A percentile compares a stretch with the other conserved stretches of the same genome.
These are phyloP conservation scores for Pseudogymnoascus sp. DNA, from an alignment of 2,329 filamentous ascomycete genomes.

Conservation along the genomic window DNA sequence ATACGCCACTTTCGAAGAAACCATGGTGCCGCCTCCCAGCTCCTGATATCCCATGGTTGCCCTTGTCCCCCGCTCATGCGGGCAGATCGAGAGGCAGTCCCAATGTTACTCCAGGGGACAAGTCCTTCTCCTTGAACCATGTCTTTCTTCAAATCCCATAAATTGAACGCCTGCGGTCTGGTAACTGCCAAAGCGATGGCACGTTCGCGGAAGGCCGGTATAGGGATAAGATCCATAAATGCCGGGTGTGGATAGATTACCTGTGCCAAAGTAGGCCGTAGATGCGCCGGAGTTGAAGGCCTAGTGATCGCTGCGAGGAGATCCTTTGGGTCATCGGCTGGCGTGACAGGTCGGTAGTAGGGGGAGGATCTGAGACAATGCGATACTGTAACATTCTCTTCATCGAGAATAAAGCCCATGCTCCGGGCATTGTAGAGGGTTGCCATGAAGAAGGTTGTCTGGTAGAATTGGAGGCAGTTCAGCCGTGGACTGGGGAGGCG, in stretches of 20 bases:
- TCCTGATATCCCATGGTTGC: conserved; percentile 31
- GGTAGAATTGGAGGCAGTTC: conserved; percentile 18
- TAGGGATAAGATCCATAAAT: conserved; percentile 32
- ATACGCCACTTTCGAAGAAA: conserved; percentile 28
- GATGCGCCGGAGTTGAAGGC: conserved; percentile 26
- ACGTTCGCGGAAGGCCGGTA: conserved; percentile 29
- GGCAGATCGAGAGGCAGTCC: not conserved
- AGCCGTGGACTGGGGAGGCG: conserved; percentile 10
- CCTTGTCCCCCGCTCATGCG: conserved; percentile 11
- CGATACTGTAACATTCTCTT: conserved; percentile 18
- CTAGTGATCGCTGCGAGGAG: conserved; percentile 21
- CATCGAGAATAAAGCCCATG: conserved; percentile 23
- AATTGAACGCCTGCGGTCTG: conserved; percentile 27
- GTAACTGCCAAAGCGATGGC: conserved; percentile 29
- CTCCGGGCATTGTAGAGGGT: conserved; percentile 24
- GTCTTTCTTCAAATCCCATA: conserved; percentile 33
- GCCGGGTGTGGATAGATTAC: conserved; percentile 34
- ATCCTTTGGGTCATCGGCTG: conserved; percentile 15
- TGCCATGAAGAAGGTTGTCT: conserved; percentile 21
- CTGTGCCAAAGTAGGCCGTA: conserved; percentile 33
- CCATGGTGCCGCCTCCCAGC: conserved; percentile 24
- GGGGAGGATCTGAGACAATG: conserved; percentile 26
- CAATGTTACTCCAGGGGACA: conserved; percentile 17
- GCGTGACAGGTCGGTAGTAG: conserved; percentile 27
- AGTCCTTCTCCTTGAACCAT: conserved; percentile 27